These are phyloP conservation scores for Pistacia vera DNA, from an alignment of 345 rosid species.

Conservation along the genomic window DNA sequence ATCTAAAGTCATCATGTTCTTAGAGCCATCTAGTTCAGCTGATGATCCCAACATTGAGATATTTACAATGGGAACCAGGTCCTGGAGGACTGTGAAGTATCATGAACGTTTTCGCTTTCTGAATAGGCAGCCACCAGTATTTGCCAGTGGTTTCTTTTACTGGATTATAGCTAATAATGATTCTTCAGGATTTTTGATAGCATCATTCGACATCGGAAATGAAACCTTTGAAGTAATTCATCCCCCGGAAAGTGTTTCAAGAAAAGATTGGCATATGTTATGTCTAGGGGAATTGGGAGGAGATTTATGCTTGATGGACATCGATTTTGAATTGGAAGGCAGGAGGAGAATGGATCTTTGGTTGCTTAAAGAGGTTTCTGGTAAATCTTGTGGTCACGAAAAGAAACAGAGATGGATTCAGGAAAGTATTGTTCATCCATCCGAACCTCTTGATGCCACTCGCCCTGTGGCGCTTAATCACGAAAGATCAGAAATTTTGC, in stretches of 20 bases:
- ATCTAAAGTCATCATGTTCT: constrained; percentile 10
- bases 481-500: constrained; percentile 12
- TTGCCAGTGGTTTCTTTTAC: constrained; percentile 17
- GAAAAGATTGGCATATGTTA: background rate
- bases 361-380: background rate
- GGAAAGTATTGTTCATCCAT: constrained; percentile 8
- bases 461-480: constrained; percentile 16
- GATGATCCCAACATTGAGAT: background rate
- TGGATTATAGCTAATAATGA: background rate
- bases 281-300: constrained; percentile 5
- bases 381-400: background rate
- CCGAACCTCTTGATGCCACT: constrained; percentile 6
- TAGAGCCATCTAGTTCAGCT: background rate
- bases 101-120: background rate
- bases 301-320: constrained; percentile 18
- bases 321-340: constrained; percentile 8
- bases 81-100: constrained; percentile 6
- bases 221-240: constrained; percentile 14
- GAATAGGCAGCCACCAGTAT: constrained; percentile 14
- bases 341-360: constrained; percentile 20
- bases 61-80: constrained; percentile 6
- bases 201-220: constrained; percentile 5
- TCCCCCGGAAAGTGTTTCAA: constrained; percentile 10
- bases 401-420: background rate
- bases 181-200: constrained; percentile 1